Conservation (phyloP, 1,284 basidiomycete species). For the Cryptococcus deneoformans region DNA sequence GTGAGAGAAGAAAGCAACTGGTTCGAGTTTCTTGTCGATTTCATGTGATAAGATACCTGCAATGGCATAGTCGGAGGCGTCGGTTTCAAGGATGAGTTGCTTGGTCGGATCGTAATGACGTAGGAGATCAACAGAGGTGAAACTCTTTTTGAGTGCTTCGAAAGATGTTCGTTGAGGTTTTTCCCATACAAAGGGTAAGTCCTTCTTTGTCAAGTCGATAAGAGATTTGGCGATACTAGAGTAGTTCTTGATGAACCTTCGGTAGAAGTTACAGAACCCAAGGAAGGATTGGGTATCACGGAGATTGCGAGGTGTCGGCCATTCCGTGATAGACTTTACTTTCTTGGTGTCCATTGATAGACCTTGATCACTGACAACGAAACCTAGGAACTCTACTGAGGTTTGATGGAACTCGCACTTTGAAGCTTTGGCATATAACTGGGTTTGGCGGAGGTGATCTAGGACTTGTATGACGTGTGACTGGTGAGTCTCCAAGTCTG, state of each 20-base stretch:
- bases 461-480: constrained; percentile 43
- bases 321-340: constrained; percentile 2
- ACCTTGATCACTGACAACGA: neutral
- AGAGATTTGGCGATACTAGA: neutral
- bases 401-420: constrained; percentile 50
- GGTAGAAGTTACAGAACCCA: neutral
- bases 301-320: neutral
- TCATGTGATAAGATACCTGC: no score
- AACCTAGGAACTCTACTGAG: constrained; percentile 3
- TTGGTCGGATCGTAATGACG: no score
- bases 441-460: constrained; percentile 34
- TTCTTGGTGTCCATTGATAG: constrained; percentile 4
- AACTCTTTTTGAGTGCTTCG: no score
- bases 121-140: no score
- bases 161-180: no score
- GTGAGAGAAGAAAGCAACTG: no score
- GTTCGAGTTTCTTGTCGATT: no score
- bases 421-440: constrained; percentile 46
- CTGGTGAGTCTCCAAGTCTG: constrained; percentile 47
- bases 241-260: neutral
- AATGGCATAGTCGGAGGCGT: no score
- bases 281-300: neutral
- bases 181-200: no score
- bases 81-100: no score
- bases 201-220: no score